Evolutionary conservation across 2,329 filamentous ascomycete genomes (phyloP).

Genomic region (Coniochaeta hoffmannii): DNA sequence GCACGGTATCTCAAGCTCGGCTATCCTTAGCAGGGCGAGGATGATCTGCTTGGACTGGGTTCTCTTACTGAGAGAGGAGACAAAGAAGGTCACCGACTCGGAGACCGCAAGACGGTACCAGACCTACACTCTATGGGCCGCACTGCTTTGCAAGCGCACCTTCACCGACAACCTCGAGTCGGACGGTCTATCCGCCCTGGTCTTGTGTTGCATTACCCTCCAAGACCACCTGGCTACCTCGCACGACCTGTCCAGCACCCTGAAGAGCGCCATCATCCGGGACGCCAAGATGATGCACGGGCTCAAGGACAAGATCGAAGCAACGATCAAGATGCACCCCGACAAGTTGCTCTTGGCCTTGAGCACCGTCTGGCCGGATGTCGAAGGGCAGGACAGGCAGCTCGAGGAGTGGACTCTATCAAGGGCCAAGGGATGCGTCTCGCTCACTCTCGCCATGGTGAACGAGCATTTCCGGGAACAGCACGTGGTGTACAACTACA

Average conservation of each 20-base stretch:
- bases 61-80: slow-evolving; percentile 33
- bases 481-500: slow-evolving; percentile 25
- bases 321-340: slow-evolving; percentile 21
- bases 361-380: background rate
- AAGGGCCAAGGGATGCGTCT: background rate
- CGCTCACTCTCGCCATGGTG: background rate
- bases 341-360: slow-evolving; percentile 14
- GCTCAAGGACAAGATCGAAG: slow-evolving; percentile 25
- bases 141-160: slow-evolving; percentile 44
- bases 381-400: background rate
- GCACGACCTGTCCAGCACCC: background rate
- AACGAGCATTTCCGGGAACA: slow-evolving; percentile 7
- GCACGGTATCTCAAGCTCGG: background rate
- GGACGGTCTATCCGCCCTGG: background rate
- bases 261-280: slow-evolving; percentile 27
- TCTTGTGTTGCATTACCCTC: slow-evolving; percentile 15
- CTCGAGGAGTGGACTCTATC: slow-evolving; percentile 16
- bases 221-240: slow-evolving; percentile 13
- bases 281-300: slow-evolving; percentile 36
- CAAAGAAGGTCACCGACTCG: slow-evolving; percentile 27
- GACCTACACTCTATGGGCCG: slow-evolving; percentile 43
- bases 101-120: slow-evolving; percentile 29
- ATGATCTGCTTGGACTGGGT: slow-evolving; percentile 43
- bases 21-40: slow-evolving; percentile 33
- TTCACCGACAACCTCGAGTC: slow-evolving; percentile 12